Conservation (phyloP, 2,329 filamentous ascomycete genomes). For the Clarireedia monteithiana region DNA sequence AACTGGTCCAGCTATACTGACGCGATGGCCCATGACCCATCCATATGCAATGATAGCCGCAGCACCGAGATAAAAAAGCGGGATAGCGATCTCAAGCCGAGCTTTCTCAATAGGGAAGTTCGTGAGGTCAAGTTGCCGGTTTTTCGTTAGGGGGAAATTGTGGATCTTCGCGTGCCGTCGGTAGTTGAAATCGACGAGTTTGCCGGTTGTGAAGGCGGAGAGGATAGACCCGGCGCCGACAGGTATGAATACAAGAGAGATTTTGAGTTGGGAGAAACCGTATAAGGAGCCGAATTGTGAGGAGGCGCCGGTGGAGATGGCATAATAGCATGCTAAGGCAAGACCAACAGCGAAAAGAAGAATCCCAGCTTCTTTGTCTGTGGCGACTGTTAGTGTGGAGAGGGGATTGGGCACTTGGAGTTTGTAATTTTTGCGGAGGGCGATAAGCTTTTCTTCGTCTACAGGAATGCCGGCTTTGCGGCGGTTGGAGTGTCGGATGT, state of each 20-base stretch:
- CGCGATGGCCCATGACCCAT: slow-evolving; percentile 38
- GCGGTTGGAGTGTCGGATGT: slow-evolving; percentile 13
- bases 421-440: slow-evolving; percentile 27
- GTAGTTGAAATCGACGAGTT: slow-evolving; percentile 55
- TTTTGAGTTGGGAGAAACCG: slow-evolving; percentile 33
- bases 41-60: slow-evolving; percentile 42
- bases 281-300: neutral
- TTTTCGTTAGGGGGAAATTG: slow-evolving; percentile 45
- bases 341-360: slow-evolving; percentile 43
- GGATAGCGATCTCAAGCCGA: slow-evolving; percentile 41
- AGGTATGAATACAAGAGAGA: slow-evolving; percentile 16
- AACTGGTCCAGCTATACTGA: slow-evolving; percentile 39
- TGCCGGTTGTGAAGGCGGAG: slow-evolving; percentile 25
- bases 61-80: slow-evolving; percentile 42
- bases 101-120: slow-evolving; percentile 45
- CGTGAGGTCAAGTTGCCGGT: slow-evolving; percentile 41
- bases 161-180: slow-evolving; percentile 47
- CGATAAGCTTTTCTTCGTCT: slow-evolving; percentile 20
- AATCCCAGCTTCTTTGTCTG: slow-evolving; percentile 36
- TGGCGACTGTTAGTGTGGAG: slow-evolving; percentile 34
- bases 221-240: slow-evolving; percentile 8
- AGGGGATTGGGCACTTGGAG: slow-evolving; percentile 32
- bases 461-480: slow-evolving; percentile 10
- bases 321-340: slow-evolving; percentile 45
- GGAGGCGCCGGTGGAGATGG: slow-evolving; percentile 26